Percentiles rank a stretch among this genome's conserved stretches.
Conservation (phyloP, 345 rosid species). For the Sapria himalayana region DNA sequence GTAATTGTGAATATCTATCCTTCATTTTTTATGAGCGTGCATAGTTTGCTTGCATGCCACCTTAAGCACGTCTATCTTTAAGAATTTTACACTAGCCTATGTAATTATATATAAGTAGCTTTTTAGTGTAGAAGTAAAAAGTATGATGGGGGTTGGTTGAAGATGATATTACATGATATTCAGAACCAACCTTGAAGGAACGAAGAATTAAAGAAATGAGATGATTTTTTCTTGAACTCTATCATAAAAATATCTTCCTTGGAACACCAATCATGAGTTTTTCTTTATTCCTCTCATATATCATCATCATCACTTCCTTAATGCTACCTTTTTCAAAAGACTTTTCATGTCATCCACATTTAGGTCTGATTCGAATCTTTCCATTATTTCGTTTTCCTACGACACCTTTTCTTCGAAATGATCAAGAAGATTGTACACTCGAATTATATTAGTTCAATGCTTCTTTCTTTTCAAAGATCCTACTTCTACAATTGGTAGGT, state of each 20-base stretch:
- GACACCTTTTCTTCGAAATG: neutral
- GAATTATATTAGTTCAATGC: neutral
- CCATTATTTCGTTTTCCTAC: neutral
- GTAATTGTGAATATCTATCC: no score
- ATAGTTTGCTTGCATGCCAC: no score
- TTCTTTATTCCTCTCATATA: neutral
- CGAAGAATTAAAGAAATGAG: neutral
- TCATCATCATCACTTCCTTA: neutral
- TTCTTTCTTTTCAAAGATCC: neutral
- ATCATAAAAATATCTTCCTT: neutral
- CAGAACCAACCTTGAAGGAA: no score
- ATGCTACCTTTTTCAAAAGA: neutral
- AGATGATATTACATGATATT: no score
- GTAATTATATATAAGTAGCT: no score
- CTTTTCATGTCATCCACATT: neutral
- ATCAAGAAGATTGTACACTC: neutral
- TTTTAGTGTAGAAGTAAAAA: no score
- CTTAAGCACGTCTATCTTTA: no score
- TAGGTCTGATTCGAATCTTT: neutral
- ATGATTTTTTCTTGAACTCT: neutral
- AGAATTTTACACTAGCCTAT: no score
- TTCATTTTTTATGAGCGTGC: no score
- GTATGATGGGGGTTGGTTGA: no score
- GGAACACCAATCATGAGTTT: neutral
- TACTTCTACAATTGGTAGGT: neutral